A percentile compares a stretch with the other conserved stretches of the same genome.
phyloP scores from a whole-genome alignment of 148 eudicot species.

The Fagopyrum tataricum region DNA sequence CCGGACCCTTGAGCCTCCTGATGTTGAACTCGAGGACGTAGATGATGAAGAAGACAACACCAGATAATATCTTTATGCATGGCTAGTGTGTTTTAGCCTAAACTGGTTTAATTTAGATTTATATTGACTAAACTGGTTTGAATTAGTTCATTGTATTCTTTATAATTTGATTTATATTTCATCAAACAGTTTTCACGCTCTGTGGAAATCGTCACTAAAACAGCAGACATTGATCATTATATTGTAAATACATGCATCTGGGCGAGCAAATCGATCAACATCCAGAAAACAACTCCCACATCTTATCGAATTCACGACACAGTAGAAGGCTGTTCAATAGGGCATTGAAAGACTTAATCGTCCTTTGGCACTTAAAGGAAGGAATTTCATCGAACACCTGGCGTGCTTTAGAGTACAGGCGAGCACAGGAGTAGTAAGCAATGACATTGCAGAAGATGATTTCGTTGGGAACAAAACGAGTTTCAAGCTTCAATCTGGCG shows the following conservation, averaged over 20 bases:
- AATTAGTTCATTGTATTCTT: no score
- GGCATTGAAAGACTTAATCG: slow-evolving; percentile 59
- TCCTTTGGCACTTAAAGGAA: slow-evolving; percentile 42
- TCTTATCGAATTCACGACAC: slow-evolving; percentile 41
- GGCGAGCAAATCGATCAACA: slow-evolving; percentile 32
- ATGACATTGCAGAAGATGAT: slow-evolving; percentile 67
- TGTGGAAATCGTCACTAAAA: slow-evolving; percentile 31
- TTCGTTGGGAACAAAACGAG: slow-evolving; percentile 44
- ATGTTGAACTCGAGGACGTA: no score
- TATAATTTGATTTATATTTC: no score
- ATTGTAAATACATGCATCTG: slow-evolving; percentile 66
- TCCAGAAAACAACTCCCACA: slow-evolving; percentile 35
- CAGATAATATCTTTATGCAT: no score
- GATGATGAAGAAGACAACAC: no score
- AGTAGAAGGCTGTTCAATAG: slow-evolving; percentile 43
- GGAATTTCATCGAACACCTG: slow-evolving; percentile 46
- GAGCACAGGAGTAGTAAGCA: slow-evolving; percentile 39
- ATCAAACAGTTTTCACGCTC: slow-evolving; percentile 61
- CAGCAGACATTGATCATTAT: slow-evolving; percentile 53
- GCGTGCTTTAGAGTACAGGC: slow-evolving; percentile 41
- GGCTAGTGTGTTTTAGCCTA: no score
- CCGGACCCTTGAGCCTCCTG: no score
- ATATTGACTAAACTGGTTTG: no score
- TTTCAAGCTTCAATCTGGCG: slow-evolving; percentile 42
- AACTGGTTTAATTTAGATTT: no score